Evolutionary conservation across 1,139 yeast genomes (phyloP).

Genomic region (Pichia sp.): DNA sequence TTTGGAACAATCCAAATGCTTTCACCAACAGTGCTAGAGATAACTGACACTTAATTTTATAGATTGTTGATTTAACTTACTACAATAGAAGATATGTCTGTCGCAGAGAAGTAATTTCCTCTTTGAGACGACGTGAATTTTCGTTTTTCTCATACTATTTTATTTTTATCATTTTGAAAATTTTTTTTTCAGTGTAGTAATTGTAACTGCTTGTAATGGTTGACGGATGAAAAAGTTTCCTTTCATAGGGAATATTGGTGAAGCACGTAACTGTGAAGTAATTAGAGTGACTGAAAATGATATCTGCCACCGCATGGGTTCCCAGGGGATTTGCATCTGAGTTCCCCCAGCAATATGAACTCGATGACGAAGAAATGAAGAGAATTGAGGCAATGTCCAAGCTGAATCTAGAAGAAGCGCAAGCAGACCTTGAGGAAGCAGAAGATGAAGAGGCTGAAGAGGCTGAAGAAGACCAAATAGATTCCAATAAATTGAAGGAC

Average conservation of each 20-base stretch:
- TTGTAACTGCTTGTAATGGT: no score
- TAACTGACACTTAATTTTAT: background rate
- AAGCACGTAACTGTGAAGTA: background rate
- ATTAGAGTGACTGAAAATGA: conserved; percentile 44
- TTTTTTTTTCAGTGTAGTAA: background rate
- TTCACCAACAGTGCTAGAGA: background rate
- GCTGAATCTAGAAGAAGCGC: conserved; percentile 73
- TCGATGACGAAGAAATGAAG: conserved; percentile 89
- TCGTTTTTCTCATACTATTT: background rate
- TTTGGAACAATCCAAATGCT: background rate
- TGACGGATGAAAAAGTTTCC: no score
- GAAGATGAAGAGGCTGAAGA: conserved; percentile 29
- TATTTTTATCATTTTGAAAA: background rate
- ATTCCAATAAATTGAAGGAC: conserved; percentile 35
- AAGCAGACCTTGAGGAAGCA: conserved; percentile 49
- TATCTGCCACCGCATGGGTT: conserved; percentile 92
- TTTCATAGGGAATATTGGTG: background rate
- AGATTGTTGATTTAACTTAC: background rate
- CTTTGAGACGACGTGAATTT: conserved; percentile 1
- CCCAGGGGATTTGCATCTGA: conserved; percentile 95
- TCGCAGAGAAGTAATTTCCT: conserved; percentile 1
- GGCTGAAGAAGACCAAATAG: conserved; percentile 28
- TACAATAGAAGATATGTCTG: background rate
- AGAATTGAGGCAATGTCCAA: conserved; percentile 84
- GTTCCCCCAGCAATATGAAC: conserved; percentile 82